These are phyloP conservation scores for Pichia sp. DNA, from an alignment of 1,139 yeast species.

Conservation along the genomic window DNA sequence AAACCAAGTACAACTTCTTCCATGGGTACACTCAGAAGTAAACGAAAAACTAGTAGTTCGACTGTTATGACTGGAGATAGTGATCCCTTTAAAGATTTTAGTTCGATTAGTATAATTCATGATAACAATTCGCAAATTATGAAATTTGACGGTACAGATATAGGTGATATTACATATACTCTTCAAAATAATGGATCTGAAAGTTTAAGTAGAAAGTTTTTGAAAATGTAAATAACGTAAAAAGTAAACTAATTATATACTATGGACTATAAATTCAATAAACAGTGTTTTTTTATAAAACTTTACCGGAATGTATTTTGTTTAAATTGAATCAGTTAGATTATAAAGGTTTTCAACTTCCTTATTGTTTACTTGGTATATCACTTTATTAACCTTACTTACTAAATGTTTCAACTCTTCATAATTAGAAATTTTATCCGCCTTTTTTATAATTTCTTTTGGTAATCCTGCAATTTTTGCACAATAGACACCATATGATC, in stretches of 20 bases:
- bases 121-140: constrained; percentile 41
- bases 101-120: constrained; percentile 83
- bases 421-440: constrained; percentile 41
- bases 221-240: constrained; percentile 19
- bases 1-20: constrained; percentile 24
- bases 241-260: neutral
- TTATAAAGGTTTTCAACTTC: constrained; percentile 14
- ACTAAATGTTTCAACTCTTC: constrained; percentile 29
- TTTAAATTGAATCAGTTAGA: constrained; percentile 1
- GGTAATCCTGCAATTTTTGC: constrained; percentile 68
- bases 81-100: constrained; percentile 86
- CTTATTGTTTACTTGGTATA: neutral
- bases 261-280: neutral
- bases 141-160: constrained; percentile 45
- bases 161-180: constrained; percentile 64
- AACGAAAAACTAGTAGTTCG: constrained; percentile 35
- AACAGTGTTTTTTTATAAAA: neutral
- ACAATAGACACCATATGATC: constrained; percentile 74
- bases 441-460: constrained; percentile 41
- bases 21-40: constrained; percentile 30
- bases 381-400: constrained; percentile 9
- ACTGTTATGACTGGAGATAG: constrained; percentile 29
- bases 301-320: neutral
- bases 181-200: constrained; percentile 20
- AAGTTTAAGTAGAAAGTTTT: constrained; percentile 20